These are phyloP conservation scores for Cyberlindnera sargentensis DNA, from an alignment of 805 yeast genomes.

Conservation along the genomic window DNA sequence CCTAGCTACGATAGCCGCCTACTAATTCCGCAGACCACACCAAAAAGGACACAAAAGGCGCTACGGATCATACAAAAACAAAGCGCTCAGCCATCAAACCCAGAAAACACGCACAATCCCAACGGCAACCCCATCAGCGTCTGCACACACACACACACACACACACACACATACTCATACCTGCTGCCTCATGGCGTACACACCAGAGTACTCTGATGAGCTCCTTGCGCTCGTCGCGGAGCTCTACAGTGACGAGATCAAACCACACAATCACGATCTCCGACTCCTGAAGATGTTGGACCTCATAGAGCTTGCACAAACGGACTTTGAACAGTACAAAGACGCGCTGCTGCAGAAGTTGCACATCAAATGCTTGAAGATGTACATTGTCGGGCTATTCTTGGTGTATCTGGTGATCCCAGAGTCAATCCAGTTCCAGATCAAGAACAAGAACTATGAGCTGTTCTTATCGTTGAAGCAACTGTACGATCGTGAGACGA, in stretches of 20 bases:
- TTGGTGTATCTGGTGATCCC: slow-evolving; percentile 33
- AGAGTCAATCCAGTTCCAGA: slow-evolving; percentile 32
- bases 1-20: too few species aligned
- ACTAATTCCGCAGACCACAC: too few species aligned
- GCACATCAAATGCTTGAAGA: slow-evolving; percentile 25
- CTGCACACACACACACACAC: too few species aligned
- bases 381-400: slow-evolving; percentile 31
- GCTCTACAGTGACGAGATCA: slow-evolving; percentile 29
- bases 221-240: slow-evolving; percentile 23
- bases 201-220: slow-evolving; percentile 35
- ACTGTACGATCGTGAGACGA: slow-evolving; percentile 29
- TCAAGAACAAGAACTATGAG: slow-evolving; percentile 32
- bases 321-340: slow-evolving; percentile 27
- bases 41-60: too few species aligned
- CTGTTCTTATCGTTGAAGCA: slow-evolving; percentile 30
- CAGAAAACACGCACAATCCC: too few species aligned
- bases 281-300: slow-evolving; percentile 30
- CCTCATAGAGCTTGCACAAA: slow-evolving; percentile 30
- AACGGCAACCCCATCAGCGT: too few species aligned
- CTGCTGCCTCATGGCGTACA: slow-evolving; percentile 13
- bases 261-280: slow-evolving; percentile 24
- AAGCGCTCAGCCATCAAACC: too few species aligned
- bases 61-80: too few species aligned
- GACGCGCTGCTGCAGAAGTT: slow-evolving; percentile 13
- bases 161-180: too few species aligned